Base-by-base conservation (phyloP, 202 grass and related monocot genomes). In the Cymbopogon flexuosus region DNA sequence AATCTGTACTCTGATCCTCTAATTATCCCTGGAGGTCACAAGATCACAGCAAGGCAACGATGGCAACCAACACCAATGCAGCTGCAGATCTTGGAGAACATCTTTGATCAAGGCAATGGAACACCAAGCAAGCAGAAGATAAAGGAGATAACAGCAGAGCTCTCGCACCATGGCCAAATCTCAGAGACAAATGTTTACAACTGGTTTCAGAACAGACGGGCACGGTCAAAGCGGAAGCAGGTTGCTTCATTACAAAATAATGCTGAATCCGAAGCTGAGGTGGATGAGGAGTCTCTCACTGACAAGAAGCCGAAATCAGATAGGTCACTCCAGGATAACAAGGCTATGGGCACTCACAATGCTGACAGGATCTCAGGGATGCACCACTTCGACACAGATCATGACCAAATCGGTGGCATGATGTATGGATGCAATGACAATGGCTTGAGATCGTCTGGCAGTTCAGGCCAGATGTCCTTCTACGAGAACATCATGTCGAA, bases 61-160 rank as follows among this genome's bases (percentile, higher is more conserved):
- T 99, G 96, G 96, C 94, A 91, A 15, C 96, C 96, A n/a, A 99
- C 92, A 24, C 87, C 85, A 1, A 93, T 99, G 90, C 96, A 99
- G 77, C 80, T 99, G 54, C 96, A 93, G 75, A 91, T 99, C 57
- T 92, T 99, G 13, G 96, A 99, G 82, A 90, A 56, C 77, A 89
- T 96, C 58, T 99, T 96, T 51, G 93, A 96, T 34, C 92, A 99
- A 88, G 96, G 92, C 40, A 93, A 90, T 36, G 96, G 96, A 39
- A 96, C 92, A 13, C 96, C 96, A 34, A 96, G 90, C 85, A 99
- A 99, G 84, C 96, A 93, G 68, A 99, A 91, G 84, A 95, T 99
- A 77, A 96, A 96, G 23, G 90, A 99, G 24, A 99, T 99, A 65
- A 99, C 96, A 6, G 8, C 78, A 0, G 92, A 96, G 36, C 90